Evolutionary conservation across 371 early-diverging fungal species (phyloP), one percentile per base, ranked within the genome.

Genomic region (Parasitella parasitica): DNA sequence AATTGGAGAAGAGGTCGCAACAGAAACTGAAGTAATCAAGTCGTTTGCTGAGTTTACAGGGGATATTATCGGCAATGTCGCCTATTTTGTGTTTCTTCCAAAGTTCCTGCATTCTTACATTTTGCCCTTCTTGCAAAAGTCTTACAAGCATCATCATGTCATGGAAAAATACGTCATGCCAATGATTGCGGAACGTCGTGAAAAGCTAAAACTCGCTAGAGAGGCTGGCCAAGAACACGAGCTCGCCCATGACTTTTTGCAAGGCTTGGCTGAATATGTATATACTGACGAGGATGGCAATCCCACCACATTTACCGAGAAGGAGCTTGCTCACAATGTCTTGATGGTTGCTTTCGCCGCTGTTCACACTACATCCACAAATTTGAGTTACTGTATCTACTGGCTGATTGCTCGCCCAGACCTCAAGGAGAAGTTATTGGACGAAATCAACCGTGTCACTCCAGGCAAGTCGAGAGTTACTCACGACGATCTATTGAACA

Each of bases 321-420:
- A 57, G 4, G 66, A 72, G 34, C 49, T 75, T 3, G 54, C 69
- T 12, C 58, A 66, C 6, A 27, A 67, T 15, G 50, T 73, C 9
- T 52, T 78, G n/a, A 20, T 73, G 16, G 16, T 75, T 28, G 78
- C 76, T 2, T 78, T 76, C 57, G 76, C 78, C 3, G 70, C 78
- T 15, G 78, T 75, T 0, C 78, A 78, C 22, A 72, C 74, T 1
- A 75, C 73, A 6, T 63, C 73, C 0, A 62, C 56, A 59, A 67
- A 72, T n/a, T 39, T 67, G 34, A 60, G 63, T 28, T 73, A 66
- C 50, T 53, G 56, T 12, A 37, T 73, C 8, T 70, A 69, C 36
- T 76, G 76, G 73, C 52, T 78, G 16, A 32, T 75, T 34, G 67
- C 66, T 24, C 71, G 73, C 38, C 74, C 76, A 22, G 78, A 78